These are phyloP conservation scores for Citrus hindsii DNA, from an alignment of 345 rosid genomes.

Conservation along the genomic window DNA sequence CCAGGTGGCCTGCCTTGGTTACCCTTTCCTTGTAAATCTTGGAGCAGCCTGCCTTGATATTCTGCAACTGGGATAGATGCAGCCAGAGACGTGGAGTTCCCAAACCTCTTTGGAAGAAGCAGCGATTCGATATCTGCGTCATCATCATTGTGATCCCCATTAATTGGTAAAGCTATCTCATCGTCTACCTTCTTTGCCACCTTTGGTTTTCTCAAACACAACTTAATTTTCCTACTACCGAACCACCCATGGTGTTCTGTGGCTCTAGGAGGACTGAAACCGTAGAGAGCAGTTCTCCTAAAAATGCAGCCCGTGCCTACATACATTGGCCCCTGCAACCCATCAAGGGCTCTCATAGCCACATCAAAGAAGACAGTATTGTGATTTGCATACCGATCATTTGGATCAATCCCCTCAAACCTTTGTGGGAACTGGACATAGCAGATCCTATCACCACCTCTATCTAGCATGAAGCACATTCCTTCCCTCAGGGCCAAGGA, in stretches of 20 bases:
- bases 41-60: conserved; percentile 70
- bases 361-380: conserved; percentile 66
- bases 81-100: conserved; percentile 57
- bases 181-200: conserved; percentile 48
- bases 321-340: conserved; percentile 63
- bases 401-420: conserved; percentile 64
- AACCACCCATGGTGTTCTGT: conserved; percentile 75
- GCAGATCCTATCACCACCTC: conserved; percentile 57
- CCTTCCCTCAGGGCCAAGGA: conserved; percentile 62
- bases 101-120: conserved; percentile 64
- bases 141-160: conserved; percentile 36
- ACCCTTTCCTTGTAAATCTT: conserved; percentile 59
- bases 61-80: conserved; percentile 78
- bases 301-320: conserved; percentile 68
- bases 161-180: conserved; percentile 42
- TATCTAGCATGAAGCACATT: conserved; percentile 70
- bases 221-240: conserved; percentile 58
- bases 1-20: conserved; percentile 69
- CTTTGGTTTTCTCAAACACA: conserved; percentile 50
- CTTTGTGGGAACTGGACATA: conserved; percentile 70
- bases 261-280: conserved; percentile 72
- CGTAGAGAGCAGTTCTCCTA: conserved; percentile 58
- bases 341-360: conserved; percentile 65
- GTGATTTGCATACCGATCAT: conserved; percentile 61
- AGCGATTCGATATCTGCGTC: conserved; percentile 69